Base-by-base conservation (phyloP, 495 filamentous ascomycete species). In the Daldinia bambusicola region DNA sequence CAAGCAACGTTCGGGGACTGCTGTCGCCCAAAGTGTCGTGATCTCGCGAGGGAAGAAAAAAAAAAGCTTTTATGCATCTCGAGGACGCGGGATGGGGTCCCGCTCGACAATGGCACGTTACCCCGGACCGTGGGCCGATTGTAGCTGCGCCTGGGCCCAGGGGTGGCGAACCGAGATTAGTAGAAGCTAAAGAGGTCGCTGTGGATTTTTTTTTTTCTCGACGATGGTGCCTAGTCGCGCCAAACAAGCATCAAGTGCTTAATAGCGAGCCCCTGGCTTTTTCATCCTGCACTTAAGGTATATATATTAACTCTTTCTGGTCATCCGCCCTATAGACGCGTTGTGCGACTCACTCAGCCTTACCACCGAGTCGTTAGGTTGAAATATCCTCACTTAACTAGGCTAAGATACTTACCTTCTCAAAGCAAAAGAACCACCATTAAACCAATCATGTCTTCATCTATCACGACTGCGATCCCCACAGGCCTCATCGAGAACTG, bases 391-490 rank as follows among this genome's bases (percentile, higher is more conserved):
- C n/a, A n/a, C n/a, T n/a, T n/a, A n/a, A n/a, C n/a, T n/a, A n/a
- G n/a, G n/a, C n/a, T n/a, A n/a, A n/a, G n/a, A n/a, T n/a, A n/a
- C n/a, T n/a, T n/a, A n/a, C n/a, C n/a, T n/a, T n/a, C n/a, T n/a
- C n/a, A n/a, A n/a, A n/a, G n/a, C n/a, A n/a, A 36, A 36, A 36
- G 7, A 45, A 16, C n/a, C 7, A 45, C 16, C 41, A 20, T 18
- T n/a, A 22, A 32, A 26, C 1, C 13, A 36, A 37, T 18, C 14
- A 67, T 63, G 59, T 69, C 66, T 18, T 68, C 66, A 14, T 68
- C 69, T 14, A 65, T 72, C 48, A 68, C 70, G 1, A 72, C 70
- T 10, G 40, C 41, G 31, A 58, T 72, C 32, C 70, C 69, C 38
- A 68, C 50, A 2, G 55, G 43, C 38, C 53, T 61, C 14, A 68